Conservation (phyloP, 768 basidiomycete genomes). For the Pleurotus giganteus region DNA sequence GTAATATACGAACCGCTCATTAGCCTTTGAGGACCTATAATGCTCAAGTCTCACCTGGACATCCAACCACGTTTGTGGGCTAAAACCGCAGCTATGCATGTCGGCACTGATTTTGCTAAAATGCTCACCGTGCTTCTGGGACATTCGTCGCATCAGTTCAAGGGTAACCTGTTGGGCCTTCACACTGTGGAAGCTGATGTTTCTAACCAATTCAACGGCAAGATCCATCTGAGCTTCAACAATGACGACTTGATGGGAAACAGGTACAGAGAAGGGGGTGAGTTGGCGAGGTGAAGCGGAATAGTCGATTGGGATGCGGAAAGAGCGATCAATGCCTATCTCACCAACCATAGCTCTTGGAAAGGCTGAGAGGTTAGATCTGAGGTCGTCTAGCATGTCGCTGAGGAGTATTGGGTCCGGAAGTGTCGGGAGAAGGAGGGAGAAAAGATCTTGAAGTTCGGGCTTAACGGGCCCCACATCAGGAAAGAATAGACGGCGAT, state of each 20-base stretch:
- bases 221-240: conserved; percentile 81
- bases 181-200: conserved; percentile 87
- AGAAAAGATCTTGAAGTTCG: conserved; percentile 41
- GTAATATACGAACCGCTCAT: conserved; percentile 5
- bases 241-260: conserved; percentile 79
- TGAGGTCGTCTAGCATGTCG: conserved; percentile 59
- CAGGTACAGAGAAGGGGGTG: conserved; percentile 75
- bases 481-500: conserved; percentile 61
- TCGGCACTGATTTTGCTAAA: conserved; percentile 79
- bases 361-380: conserved; percentile 54
- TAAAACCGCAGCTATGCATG: conserved; percentile 88
- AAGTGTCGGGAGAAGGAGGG: conserved; percentile 56
- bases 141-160: conserved; percentile 61
- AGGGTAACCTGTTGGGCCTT: conserved; percentile 68
- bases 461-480: conserved; percentile 17
- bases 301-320: conserved; percentile 66
- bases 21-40: neutral
- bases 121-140: conserved; percentile 48
- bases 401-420: conserved; percentile 69
- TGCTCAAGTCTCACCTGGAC: conserved; percentile 58
- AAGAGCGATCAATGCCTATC: conserved; percentile 84
- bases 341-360: conserved; percentile 87
- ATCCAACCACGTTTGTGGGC: conserved; percentile 67
- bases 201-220: conserved; percentile 76
- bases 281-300: conserved; percentile 49